Evolutionary conservation across 768 basidiomycete species (phyloP).

Genomic region (Kwoniella heveanensis): DNA sequence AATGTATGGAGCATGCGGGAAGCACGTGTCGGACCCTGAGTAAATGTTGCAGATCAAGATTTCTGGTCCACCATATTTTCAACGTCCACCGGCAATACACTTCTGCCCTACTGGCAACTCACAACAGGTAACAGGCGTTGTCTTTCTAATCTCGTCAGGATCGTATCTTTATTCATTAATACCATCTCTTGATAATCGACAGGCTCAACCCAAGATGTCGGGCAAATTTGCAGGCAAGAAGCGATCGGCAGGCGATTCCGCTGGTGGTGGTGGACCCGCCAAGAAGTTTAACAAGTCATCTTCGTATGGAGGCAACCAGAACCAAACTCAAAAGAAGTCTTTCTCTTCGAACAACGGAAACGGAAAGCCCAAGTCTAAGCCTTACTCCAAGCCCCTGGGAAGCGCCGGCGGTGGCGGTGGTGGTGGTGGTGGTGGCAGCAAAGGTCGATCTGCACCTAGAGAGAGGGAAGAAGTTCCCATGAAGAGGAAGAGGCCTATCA

Average conservation of each 20-base stretch:
- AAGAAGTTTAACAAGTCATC: constrained; percentile 4
- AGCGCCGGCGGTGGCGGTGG: not conserved
- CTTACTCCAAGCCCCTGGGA: not conserved
- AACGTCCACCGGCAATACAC: not conserved
- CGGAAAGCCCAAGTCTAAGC: constrained; percentile 1
- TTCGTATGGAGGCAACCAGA: not conserved
- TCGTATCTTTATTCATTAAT: no score
- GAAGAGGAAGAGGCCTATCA: constrained; percentile 41
- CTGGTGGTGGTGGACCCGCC: not conserved
- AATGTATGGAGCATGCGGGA: no score
- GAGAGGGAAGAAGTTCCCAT: constrained; percentile 23
- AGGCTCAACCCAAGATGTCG: constrained; percentile 1
- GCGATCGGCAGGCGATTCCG: not conserved
- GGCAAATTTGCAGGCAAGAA: constrained; percentile 4
- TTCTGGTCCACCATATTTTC: constrained; percentile 6
- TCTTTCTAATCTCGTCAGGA: no score
- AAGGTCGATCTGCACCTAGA: constrained; percentile 1
- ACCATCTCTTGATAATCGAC: no score
- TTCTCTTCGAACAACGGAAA: not conserved
- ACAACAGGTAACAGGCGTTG: no score
- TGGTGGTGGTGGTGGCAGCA: constrained; percentile 5
- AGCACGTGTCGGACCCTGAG: not conserved
- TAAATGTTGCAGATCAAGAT: constrained; percentile 6
- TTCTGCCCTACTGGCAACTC: no score
- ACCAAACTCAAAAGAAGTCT: not conserved